A percentile compares a stretch with the other conserved stretches of the same genome.
Evolutionary conservation across 495 filamentous ascomycete species (phyloP).

Genomic region (Xylaria castorea): DNA sequence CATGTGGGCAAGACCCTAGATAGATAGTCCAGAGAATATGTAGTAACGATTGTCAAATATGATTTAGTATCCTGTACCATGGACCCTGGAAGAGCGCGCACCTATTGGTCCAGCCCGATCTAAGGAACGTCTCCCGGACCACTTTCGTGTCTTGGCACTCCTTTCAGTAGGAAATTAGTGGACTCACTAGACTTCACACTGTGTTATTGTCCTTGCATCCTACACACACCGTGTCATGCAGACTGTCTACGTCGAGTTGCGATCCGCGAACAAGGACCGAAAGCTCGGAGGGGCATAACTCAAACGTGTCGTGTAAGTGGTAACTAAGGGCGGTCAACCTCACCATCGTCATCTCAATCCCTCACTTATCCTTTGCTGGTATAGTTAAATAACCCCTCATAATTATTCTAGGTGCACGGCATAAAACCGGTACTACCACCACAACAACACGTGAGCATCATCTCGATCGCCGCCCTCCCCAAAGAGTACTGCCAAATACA

Average conservation of each 20-base stretch:
- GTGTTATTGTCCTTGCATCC: background rate
- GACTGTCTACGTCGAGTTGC: background rate
- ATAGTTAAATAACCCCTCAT: background rate
- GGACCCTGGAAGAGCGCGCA: background rate
- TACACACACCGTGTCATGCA: background rate
- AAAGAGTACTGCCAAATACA: background rate
- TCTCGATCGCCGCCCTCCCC: background rate
- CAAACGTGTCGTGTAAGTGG: background rate
- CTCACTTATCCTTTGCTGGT: constrained; percentile 8
- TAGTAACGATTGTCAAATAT: constrained; percentile 24
- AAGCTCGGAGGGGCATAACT: too few species aligned
- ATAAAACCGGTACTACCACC: background rate
- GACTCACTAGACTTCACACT: background rate
- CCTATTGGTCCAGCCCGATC: constrained; percentile 10
- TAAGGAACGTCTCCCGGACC: background rate
- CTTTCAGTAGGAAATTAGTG: background rate
- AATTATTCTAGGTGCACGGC: background rate
- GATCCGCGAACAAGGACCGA: background rate
- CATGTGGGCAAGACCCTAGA: constrained; percentile 13
- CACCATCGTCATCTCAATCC: background rate
- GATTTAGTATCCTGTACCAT: constrained; percentile 14
- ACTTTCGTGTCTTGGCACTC: constrained; percentile 7
- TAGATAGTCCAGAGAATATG: constrained; percentile 11
- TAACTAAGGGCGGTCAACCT: constrained; percentile 1
- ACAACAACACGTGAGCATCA: background rate